phyloP scores from a whole-genome alignment of 2,329 filamentous ascomycete species.

The Diaporthe humulicola region DNA sequence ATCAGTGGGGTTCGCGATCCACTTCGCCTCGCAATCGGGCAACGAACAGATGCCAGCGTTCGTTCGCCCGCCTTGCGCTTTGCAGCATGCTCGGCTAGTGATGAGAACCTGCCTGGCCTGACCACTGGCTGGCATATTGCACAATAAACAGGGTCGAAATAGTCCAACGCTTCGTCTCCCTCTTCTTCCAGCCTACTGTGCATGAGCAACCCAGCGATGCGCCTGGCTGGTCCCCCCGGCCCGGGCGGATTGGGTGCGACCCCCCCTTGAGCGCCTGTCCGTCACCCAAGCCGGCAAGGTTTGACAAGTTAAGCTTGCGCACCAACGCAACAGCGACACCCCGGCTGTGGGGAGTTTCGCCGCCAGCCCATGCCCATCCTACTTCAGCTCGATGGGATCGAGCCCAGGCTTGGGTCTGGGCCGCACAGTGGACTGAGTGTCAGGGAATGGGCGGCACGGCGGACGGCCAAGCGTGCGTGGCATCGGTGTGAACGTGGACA shows the following conservation, averaged over 20 bases:
- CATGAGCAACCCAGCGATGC: constrained; percentile 11
- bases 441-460: background rate
- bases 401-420: constrained; percentile 21
- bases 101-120: constrained; percentile 13
- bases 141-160: constrained; percentile 8
- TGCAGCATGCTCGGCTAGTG: constrained; percentile 8
- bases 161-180: constrained; percentile 2
- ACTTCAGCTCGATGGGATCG: constrained; percentile 29
- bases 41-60: constrained; percentile 34
- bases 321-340: constrained; percentile 35
- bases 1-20: constrained; percentile 32
- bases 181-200: background rate
- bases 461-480: constrained; percentile 23
- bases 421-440: constrained; percentile 18
- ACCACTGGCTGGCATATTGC: background rate
- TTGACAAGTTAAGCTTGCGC: constrained; percentile 36
- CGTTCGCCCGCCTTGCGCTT: constrained; percentile 33
- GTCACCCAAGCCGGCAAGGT: constrained; percentile 31
- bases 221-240: constrained; percentile 5
- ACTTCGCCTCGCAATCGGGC: constrained; percentile 23
- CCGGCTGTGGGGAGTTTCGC: constrained; percentile 30
- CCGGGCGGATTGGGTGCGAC: constrained; percentile 15
- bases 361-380: constrained; percentile 29
- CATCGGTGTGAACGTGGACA: constrained; percentile 12
- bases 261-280: constrained; percentile 20